Conservation (phyloP, 768 basidiomycete species). For the Xerocomellus chrysenteron region DNA sequence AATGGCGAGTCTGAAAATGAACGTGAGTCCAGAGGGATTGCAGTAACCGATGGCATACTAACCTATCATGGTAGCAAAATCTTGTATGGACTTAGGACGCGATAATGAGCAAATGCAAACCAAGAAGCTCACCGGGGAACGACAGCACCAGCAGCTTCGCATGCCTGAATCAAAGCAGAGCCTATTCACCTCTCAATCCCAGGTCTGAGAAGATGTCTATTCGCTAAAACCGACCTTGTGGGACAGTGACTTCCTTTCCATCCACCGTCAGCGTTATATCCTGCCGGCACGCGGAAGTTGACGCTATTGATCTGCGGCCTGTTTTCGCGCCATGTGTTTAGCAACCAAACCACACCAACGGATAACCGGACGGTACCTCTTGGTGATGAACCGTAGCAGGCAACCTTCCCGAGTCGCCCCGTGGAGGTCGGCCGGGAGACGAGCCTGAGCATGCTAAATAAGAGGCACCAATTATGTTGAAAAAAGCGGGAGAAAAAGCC, state of each 20-base stretch:
- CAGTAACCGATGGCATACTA: conserved; percentile 10
- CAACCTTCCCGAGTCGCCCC: conserved; percentile 69
- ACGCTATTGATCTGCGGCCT: conserved; percentile 65
- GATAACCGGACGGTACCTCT: conserved; percentile 26
- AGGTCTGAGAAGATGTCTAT: neutral
- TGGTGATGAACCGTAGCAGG: conserved; percentile 39
- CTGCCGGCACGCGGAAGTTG: conserved; percentile 62
- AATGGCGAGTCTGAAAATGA: conserved; percentile 73
- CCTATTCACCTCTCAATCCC: conserved; percentile 44
- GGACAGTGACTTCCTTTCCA: conserved; percentile 96
- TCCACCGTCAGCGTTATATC: conserved; percentile 94
- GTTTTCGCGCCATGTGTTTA: conserved; percentile 4
- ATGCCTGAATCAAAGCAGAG: conserved; percentile 95
- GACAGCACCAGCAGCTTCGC: conserved; percentile 81
- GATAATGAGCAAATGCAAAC: neutral
- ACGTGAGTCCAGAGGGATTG: conserved; percentile 1
- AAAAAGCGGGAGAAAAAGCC: conserved; percentile 21
- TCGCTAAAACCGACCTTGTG: conserved; percentile 69
- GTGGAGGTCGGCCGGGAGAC: conserved; percentile 66
- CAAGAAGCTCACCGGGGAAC: conserved; percentile 64
- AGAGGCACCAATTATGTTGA: conserved; percentile 16
- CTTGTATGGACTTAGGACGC: conserved; percentile 37
- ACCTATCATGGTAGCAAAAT: conserved; percentile 88
- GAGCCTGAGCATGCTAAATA: conserved; percentile 59
- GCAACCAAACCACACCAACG: neutral